Evolutionary conservation across 2,329 filamentous ascomycete species (phyloP), one percentile per base, ranked within the genome.

Genomic region (Aspergillus persii): DNA sequence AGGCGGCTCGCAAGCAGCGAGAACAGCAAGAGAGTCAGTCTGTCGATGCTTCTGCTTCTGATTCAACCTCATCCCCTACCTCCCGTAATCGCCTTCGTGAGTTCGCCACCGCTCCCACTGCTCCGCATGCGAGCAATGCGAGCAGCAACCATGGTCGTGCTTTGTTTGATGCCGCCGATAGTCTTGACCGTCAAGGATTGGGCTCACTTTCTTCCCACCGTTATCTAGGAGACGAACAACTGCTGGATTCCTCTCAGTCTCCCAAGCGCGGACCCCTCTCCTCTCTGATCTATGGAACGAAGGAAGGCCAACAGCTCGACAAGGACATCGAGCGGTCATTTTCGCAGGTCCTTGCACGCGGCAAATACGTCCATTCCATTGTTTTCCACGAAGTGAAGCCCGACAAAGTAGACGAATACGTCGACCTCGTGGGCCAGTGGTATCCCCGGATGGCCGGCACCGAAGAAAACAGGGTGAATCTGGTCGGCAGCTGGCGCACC

Each of bases 311-410:
- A 62, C 90, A 96, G 79, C 86, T 97, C 74, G 95, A 99, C 72
- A 90, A 91, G 64, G 94, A 98, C 79, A 94, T 99, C 71, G 92
- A 98, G 80, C 88, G 93, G 59, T 96, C 91, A 74, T 99, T 98
- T 80, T 96, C 91, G 54, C 93, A 97, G 76, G 91, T 98, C 49
- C 82, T 99, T 50, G 95, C 95, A 27, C 86, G 95, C 65, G 95
- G 95, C 72, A 99, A 99, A 80, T 99, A 99, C 72, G 93, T 99
- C 56, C 95, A 99, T 78, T 96, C 92, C 50, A 97, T 99, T 75
- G 92, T 96, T 60, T 92, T 96, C 73, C 95, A 99, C 80, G 86
- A 96, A 62, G 95, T 99, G 66, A 92, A 96, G 80, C 92, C 93
- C 61, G 92, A 97, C 70, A 95, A 92, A 79, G 91, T 97, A 50